Evolutionary conservation across 2,329 filamentous ascomycete species (phyloP), one percentile per base, ranked within the genome.

Genomic region (Lasiodiplodia gonubiensis): DNA sequence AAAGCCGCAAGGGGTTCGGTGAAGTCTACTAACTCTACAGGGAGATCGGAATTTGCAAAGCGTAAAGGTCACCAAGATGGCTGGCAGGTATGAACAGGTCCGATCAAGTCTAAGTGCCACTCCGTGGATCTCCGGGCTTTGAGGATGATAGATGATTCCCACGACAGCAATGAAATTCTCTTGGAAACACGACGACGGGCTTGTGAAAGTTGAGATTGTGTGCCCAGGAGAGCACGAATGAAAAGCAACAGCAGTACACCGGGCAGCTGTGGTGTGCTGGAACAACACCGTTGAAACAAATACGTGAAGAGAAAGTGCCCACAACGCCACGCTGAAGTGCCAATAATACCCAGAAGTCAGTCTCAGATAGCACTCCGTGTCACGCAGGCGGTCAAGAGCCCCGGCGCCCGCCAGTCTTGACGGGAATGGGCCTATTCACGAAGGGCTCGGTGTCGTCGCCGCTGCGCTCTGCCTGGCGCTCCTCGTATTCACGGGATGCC

Each of bases 401-500:
- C 37, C 63, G 63, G 23, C 57, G 57, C 27, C 66, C 59, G 27
- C 57, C 37, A 3, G 55, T 74, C 37, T 71, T 73, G 27, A 81
- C 76, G 6, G 76, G 72, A 30, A 81, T 73, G 14, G 79, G 79
- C 67, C 77, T 74, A 64, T 81, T 80, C 11, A 80, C 76, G 61
- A 79, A 80, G 10, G 60, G 60, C 46, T 68, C 60, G 25, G 78
- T 73, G 63, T 67, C 63, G 37, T 77, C 73, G 37, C 75, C 74
- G 33, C 55, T 59, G 73, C 76, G 72, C 52, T 75, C 76, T 8
- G 79, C 79, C 69, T 80, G 78, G 68, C 78, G 78, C 67, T 80
- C 76, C 69, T 81, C 79, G 71, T 80, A 81, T 33, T 79, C 77
- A 51, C 70, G 72, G 4, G 79, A 81, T 0, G 78, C 77, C 37